Evolutionary conservation across 176 grass and related monocot genomes (phyloP).

Genomic region (Phoenix dactylifera): DNA sequence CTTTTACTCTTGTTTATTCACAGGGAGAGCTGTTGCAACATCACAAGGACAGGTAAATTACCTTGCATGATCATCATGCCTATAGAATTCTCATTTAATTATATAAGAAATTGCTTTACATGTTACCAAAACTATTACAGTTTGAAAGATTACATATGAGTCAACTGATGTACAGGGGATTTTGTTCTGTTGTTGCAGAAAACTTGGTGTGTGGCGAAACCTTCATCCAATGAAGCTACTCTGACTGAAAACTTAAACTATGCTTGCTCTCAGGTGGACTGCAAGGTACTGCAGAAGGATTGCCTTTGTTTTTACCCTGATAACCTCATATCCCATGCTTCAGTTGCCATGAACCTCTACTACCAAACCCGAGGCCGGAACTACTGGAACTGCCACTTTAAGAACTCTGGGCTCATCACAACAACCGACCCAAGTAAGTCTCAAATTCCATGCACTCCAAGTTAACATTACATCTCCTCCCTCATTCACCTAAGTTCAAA

Average conservation of each 20-base stretch:
- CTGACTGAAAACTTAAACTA: constrained; percentile 40
- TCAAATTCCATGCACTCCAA: no score
- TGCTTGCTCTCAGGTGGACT: constrained; percentile 44
- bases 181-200: constrained; percentile 1
- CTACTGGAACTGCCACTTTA: constrained; percentile 60
- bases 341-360: constrained; percentile 46
- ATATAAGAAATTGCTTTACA: no score
- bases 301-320: constrained; percentile 13
- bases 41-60: no score
- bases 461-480: no score
- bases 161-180: no score
- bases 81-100: no score
- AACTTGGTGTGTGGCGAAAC: constrained; percentile 57
- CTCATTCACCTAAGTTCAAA: no score
- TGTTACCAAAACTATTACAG: no score
- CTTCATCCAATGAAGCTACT: neutral
- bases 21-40: no score
- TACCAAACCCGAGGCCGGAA: constrained; percentile 42
- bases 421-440: constrained; percentile 48
- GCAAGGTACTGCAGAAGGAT: constrained; percentile 20
- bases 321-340: constrained; percentile 10
- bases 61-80: no score
- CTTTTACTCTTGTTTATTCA: no score
- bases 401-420: constrained; percentile 36
- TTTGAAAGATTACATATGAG: no score